Percentiles rank a stretch among this genome's conserved stretches.
These are phyloP conservation scores for Westerdykella aurantiaca DNA, from an alignment of 2,329 filamentous ascomycete species.

Conservation along the genomic window DNA sequence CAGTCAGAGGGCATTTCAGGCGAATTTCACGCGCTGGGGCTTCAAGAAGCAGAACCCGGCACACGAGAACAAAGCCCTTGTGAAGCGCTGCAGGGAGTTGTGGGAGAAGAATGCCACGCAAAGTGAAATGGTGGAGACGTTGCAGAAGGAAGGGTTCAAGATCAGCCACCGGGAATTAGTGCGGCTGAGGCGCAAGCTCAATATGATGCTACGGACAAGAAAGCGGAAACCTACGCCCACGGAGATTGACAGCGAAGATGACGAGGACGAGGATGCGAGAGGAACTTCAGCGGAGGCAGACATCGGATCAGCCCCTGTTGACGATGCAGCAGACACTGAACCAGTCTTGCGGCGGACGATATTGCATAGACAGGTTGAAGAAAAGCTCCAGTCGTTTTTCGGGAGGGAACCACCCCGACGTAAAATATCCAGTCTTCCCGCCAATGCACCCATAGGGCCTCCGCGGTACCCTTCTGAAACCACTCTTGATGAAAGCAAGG, in stretches of 20 bases:
- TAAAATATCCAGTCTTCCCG: constrained; percentile 60
- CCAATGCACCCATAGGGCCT: constrained; percentile 61
- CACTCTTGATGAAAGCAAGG: constrained; percentile 72
- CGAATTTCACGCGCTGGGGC: constrained; percentile 70
- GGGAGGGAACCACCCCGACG: constrained; percentile 47
- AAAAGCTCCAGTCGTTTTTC: constrained; percentile 43
- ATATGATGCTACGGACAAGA: constrained; percentile 56
- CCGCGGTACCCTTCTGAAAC: constrained; percentile 77
- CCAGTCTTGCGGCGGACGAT: too few species aligned
- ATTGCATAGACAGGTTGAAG: constrained; percentile 38
- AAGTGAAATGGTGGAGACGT: constrained; percentile 64
- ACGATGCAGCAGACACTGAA: constrained; percentile 2
- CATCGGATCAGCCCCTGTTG: constrained; percentile 7
- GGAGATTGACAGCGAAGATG: constrained; percentile 41
- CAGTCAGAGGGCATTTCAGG: constrained; percentile 71
- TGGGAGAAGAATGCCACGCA: constrained; percentile 71
- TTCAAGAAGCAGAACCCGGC: constrained; percentile 69
- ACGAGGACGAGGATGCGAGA: constrained; percentile 39
- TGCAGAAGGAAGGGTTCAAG: constrained; percentile 67
- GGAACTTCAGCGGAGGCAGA: constrained; percentile 5
- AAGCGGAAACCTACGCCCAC: not conserved
- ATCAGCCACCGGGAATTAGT: constrained; percentile 67
- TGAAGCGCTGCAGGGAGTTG: constrained; percentile 65
- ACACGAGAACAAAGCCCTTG: constrained; percentile 62
- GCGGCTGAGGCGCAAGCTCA: constrained; percentile 62